Base-by-base conservation (phyloP, 148 eudicot genomes). In the Heliamphora exappendiculata region DNA sequence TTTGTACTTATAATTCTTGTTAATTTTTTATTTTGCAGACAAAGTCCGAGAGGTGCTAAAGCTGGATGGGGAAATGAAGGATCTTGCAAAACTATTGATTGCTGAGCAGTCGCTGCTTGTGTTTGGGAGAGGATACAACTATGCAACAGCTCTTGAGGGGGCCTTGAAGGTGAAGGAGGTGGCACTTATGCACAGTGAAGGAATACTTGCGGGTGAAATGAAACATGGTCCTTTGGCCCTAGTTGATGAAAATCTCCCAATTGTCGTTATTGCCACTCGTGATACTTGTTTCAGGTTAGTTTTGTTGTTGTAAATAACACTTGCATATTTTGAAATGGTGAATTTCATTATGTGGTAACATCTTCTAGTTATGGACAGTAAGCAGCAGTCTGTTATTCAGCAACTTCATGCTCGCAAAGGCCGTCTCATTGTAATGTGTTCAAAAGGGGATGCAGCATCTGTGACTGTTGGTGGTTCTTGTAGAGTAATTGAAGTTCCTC, bases 201-300 rank as follows among this genome's bases (percentile, higher is more conserved):
- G 98, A 76, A 96, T 96, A 78, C 99, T 96, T 80, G 99, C 99
- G 19, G 99, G 99, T 47, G 99, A 96, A 86, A 93, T 93, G 98
- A 96, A 93, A 76, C 99, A 96, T 80, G 99, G 98, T 67, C 99
- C 99, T 20, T 77, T 96, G 67, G 99, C 98, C 42, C 86, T 96
- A 67, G 99, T 96, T 6, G 99, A 96, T 62, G 94, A 96, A 81
- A 90, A 80, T 79, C 97, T 96, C 67, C 98, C 98, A 36, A 96
- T 96, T 67, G 76, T 96, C 76, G 99, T 96, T 34, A 88, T 93
- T 75, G 98, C 99, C 53, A 93, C 99, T 66, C 97, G 83, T 57
- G 99, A 96, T 82, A 81, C 85, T 85, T 96, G 99, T 80, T 93
- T 91, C 89, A 90, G 88, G 98, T 93, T 65, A 65, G 86, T 77